Conservation (phyloP, 129 eudicot species). For the Solidago caesia region DNA sequence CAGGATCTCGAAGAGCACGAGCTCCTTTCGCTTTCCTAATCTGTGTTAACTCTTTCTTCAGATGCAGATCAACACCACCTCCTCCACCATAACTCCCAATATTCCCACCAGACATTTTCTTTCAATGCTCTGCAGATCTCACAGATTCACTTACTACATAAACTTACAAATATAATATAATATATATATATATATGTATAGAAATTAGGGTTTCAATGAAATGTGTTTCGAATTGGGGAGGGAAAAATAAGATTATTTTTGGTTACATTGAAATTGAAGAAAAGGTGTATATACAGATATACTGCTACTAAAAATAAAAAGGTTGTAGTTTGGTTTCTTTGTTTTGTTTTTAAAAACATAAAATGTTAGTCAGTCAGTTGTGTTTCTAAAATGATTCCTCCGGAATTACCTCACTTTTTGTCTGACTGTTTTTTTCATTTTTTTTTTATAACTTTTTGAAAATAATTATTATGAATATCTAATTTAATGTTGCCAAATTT, state of each 20-base stretch:
- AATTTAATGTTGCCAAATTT: neutral
- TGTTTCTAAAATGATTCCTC: too few species aligned
- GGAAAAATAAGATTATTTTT: slow-evolving; percentile 24
- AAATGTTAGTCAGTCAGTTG: too few species aligned
- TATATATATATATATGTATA: too few species aligned
- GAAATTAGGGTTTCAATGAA: slow-evolving; percentile 33
- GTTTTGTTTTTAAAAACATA: too few species aligned
- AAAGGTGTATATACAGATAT: neutral
- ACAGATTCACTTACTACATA: slow-evolving; percentile 18
- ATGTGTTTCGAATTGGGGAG: slow-evolving; percentile 34
- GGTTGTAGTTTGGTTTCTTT: neutral
- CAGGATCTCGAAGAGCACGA: slow-evolving; percentile 72
- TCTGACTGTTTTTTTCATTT: neutral
- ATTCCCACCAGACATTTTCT: slow-evolving; percentile 43
- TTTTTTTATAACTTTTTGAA: neutral
- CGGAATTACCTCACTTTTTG: too few species aligned
- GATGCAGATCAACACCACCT: slow-evolving; percentile 66
- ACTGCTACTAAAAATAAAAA: neutral
- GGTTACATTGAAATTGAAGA: slow-evolving; percentile 10
- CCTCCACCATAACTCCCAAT: slow-evolving; percentile 35
- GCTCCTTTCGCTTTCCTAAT: slow-evolving; percentile 62
- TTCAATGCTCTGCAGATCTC: slow-evolving; percentile 32
- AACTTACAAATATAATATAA: neutral
- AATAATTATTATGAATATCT: neutral
- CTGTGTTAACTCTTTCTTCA: slow-evolving; percentile 85